phyloP scores from a whole-genome alignment of 129 eudicot genomes.

The Smallanthus sonchifolius region DNA sequence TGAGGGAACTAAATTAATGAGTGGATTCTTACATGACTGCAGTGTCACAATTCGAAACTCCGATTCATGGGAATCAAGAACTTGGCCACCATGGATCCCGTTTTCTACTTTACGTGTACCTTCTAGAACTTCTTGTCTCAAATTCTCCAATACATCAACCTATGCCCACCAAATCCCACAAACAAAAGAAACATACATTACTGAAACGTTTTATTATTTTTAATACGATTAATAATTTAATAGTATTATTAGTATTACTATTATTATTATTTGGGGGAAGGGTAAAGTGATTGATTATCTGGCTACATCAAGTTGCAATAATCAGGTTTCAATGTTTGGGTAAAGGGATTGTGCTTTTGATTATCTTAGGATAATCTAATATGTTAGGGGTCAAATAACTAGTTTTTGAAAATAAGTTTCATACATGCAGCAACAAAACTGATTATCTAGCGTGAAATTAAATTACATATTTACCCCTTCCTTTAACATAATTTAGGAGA shows the following conservation, averaged over 20 bases:
- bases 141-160: constrained; percentile 69
- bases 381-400: not conserved
- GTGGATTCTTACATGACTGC: constrained; percentile 72
- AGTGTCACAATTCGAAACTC: constrained; percentile 47
- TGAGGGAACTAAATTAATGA: not conserved
- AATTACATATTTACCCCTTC: not conserved
- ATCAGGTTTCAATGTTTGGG: not conserved
- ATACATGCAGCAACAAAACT: not conserved
- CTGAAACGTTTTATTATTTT: not conserved
- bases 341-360: not conserved
- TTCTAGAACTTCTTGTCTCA: constrained; percentile 63
- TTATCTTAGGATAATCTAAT: not conserved
- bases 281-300: not conserved
- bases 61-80: constrained; percentile 50
- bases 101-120: constrained; percentile 68
- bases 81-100: constrained; percentile 53
- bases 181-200: not conserved
- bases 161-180: constrained; percentile 18
- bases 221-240: not conserved
- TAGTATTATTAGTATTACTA: not conserved
- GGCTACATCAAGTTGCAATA: not conserved
- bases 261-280: not conserved
- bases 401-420: not conserved
- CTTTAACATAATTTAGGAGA: not conserved
- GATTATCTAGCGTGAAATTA: not conserved